Evolutionary conservation across 2,329 filamentous ascomycete genomes (phyloP).

Genomic region (Neofusicoccum sp.): DNA sequence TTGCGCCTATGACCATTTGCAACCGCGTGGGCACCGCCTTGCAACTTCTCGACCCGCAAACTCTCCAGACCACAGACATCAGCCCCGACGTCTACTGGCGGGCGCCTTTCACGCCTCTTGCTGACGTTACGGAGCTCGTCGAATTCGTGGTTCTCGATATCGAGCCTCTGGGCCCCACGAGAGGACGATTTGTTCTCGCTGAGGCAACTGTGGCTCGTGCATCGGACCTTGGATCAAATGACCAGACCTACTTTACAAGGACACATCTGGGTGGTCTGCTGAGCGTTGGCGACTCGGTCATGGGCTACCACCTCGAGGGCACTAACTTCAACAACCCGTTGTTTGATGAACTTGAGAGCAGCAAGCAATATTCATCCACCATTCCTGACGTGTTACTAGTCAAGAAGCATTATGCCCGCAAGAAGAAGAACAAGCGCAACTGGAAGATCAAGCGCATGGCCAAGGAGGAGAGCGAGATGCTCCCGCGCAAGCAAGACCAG

Average conservation of each 20-base stretch:
- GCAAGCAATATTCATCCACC: conserved; percentile 69
- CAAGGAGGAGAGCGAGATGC: conserved; percentile 81
- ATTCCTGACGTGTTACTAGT: conserved; percentile 93
- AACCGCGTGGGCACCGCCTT: conserved; percentile 84
- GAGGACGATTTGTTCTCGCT: conserved; percentile 78
- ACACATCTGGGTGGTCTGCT: conserved; percentile 87
- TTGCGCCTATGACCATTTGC: conserved; percentile 81
- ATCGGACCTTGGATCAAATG: conserved; percentile 80
- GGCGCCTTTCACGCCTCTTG: conserved; percentile 76
- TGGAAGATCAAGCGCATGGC: conserved; percentile 96
- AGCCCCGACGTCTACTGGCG: conserved; percentile 85
- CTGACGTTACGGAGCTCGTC: conserved; percentile 78
- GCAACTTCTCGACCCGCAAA: conserved; percentile 85
- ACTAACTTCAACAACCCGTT: conserved; percentile 90
- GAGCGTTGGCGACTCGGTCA: conserved; percentile 83
- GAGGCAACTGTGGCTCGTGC: conserved; percentile 87
- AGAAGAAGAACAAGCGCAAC: conserved; percentile 74
- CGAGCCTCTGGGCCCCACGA: conserved; percentile 70
- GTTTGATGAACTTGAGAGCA: conserved; percentile 78
- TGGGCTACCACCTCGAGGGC: conserved; percentile 89
- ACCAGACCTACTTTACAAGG: conserved; percentile 82
- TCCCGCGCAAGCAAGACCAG: conserved; percentile 83
- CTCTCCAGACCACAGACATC: conserved; percentile 86
- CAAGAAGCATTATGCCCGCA: conserved; percentile 92
- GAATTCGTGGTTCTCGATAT: conserved; percentile 97